A percentile compares a stretch with the other conserved stretches of the same genome.
phyloP scores from a whole-genome alignment of 495 filamentous ascomycete species.

The Entonaema liquescens region DNA sequence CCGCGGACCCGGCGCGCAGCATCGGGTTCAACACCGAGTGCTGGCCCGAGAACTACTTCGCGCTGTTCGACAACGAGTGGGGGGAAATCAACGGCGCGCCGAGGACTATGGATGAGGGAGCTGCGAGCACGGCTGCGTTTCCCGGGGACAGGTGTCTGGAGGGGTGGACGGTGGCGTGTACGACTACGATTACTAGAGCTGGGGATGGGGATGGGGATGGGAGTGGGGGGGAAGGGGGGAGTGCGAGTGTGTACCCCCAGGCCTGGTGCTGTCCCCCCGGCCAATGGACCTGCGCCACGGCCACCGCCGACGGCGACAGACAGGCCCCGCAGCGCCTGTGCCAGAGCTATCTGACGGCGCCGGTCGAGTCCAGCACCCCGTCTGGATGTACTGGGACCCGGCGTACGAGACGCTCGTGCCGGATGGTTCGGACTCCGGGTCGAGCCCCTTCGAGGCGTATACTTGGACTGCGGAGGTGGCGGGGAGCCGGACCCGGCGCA shows the following conservation, averaged over 20 bases:
- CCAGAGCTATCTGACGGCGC: constrained; percentile 12
- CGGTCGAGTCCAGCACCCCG: not conserved
- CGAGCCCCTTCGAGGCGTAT: constrained; percentile 7
- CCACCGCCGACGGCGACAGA: constrained; percentile 7
- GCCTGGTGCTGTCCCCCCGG: constrained; percentile 37
- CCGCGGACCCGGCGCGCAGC: not conserved
- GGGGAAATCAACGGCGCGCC: constrained; percentile 15
- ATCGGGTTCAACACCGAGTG: constrained; percentile 20
- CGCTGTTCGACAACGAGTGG: constrained; percentile 32
- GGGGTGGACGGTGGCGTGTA: constrained; percentile 35
- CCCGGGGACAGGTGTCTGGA: constrained; percentile 23
- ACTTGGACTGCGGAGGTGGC: constrained; percentile 21
- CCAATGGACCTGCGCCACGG: constrained; percentile 31
- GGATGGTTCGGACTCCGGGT: not conserved
- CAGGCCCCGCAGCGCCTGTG: constrained; percentile 30
- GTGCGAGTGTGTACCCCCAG: constrained; percentile 11
- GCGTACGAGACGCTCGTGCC: constrained; percentile 1
- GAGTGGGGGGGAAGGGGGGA: too few species aligned
- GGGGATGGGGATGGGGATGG: not conserved
- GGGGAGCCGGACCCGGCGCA: constrained; percentile 19
- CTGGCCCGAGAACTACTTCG: constrained; percentile 34
- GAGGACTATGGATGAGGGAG: constrained; percentile 1
- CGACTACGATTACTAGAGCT: constrained; percentile 26
- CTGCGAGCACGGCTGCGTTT: constrained; percentile 13
- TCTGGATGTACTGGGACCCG: constrained; percentile 36